These are phyloP conservation scores for Roridomyces roridus DNA, from an alignment of 768 basidiomycete genomes.

Conservation along the genomic window DNA sequence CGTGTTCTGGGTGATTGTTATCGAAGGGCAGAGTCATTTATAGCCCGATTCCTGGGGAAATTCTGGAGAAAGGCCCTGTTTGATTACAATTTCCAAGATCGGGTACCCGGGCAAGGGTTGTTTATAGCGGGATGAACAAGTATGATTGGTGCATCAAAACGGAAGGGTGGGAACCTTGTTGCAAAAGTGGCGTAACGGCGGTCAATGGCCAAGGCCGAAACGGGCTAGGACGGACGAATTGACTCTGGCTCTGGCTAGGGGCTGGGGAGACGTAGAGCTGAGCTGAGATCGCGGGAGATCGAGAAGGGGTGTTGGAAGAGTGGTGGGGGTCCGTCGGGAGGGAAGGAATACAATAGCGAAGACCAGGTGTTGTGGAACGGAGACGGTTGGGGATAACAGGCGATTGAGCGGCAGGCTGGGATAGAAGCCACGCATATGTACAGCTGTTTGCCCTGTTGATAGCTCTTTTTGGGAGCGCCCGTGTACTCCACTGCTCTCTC, in stretches of 20 bases:
- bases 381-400: constrained; percentile 17
- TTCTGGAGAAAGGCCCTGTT: constrained; percentile 19
- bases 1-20: constrained; percentile 16
- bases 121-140: constrained; percentile 9
- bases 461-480: not conserved
- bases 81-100: constrained; percentile 22
- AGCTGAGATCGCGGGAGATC: not conserved
- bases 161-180: constrained; percentile 19
- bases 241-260: constrained; percentile 17
- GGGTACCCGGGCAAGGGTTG: constrained; percentile 19
- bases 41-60: constrained; percentile 24
- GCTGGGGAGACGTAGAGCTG: not conserved
- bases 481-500: constrained; percentile 47
- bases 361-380: constrained; percentile 6
- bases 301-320: not conserved
- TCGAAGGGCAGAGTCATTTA: constrained; percentile 16
- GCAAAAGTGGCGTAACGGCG: constrained; percentile 17
- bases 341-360: not conserved
- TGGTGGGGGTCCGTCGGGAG: not conserved
- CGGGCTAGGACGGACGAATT: constrained; percentile 9
- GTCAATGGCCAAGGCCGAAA: constrained; percentile 4
- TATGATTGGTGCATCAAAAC: constrained; percentile 24
- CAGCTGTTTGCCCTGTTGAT: not conserved
- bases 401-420: constrained; percentile 11
- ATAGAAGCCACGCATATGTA: constrained; percentile 3